Conservation (phyloP, 2,329 filamentous ascomycete species). For the Cryphonectria parasitica region DNA sequence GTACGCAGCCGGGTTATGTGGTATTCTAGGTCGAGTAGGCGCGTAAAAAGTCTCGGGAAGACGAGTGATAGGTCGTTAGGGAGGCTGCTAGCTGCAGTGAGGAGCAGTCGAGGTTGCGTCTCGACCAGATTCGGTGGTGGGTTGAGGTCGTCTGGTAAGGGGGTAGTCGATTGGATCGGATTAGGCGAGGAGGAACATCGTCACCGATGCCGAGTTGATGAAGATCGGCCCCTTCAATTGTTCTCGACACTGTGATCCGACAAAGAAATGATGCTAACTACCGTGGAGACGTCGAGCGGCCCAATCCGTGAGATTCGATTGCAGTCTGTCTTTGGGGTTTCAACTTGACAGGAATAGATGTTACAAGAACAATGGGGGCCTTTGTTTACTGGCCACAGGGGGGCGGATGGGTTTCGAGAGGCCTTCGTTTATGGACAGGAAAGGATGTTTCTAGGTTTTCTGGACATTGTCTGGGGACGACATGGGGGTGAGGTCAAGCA, state of each 20-base stretch:
- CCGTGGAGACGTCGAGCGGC: not conserved
- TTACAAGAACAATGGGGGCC: not conserved
- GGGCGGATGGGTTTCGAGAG: not conserved
- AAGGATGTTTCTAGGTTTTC: not conserved
- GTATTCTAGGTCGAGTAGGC: conserved; percentile 2
- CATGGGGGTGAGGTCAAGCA: not conserved
- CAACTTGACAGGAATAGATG: conserved; percentile 7
- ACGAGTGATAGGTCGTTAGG: not conserved
- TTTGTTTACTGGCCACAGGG: not conserved
- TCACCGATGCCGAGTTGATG: conserved; percentile 7
- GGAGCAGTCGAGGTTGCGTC: not conserved
- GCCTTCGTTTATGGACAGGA: not conserved
- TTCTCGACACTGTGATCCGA: not conserved
- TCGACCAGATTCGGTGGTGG: not conserved
- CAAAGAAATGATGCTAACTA: conserved; percentile 7
- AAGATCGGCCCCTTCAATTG: conserved; percentile 13
- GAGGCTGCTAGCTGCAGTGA: not conserved
- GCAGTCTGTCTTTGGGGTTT: not conserved
- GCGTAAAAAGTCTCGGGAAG: not conserved
- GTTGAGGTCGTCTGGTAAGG: conserved; percentile 2
- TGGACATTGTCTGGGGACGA: not conserved
- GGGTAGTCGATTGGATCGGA: not conserved
- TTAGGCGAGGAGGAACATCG: conserved; percentile 23
- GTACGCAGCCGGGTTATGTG: not conserved
- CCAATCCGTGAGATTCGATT: not conserved